phyloP scores from a whole-genome alignment of 352 stramenopile genomes.

The Aphanomyces invadans region DNA sequence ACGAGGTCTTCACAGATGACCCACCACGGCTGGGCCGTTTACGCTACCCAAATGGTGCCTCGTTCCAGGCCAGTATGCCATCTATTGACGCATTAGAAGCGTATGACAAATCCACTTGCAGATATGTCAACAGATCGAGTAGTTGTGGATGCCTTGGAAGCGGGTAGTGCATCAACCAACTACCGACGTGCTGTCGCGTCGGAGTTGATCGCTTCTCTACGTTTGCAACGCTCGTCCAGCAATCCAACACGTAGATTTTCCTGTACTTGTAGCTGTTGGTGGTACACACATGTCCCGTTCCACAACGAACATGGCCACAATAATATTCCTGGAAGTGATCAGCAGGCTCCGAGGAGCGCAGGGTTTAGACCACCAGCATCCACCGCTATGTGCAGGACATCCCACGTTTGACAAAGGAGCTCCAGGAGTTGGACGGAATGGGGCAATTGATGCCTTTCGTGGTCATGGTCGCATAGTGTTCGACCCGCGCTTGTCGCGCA shows the following conservation, averaged over 20 bases:
- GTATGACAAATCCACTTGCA: not conserved
- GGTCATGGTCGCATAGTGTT: no score
- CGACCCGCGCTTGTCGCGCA: no score
- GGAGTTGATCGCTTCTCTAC: not conserved
- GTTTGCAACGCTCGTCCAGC: not conserved
- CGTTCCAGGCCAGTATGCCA: conserved; percentile 1
- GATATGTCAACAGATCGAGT: not conserved
- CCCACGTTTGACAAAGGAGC: not conserved
- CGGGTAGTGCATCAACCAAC: not conserved
- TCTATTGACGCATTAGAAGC: not conserved
- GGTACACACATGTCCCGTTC: not conserved
- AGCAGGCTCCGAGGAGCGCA: conserved; percentile 2
- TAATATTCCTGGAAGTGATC: no score
- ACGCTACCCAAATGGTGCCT: conserved; percentile 1
- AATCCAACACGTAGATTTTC: not conserved
- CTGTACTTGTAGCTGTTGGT: conserved; percentile 1
- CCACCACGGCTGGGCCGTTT: not conserved
- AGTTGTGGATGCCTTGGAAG: not conserved
- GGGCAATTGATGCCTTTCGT: conserved; percentile 5
- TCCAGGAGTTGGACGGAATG: not conserved
- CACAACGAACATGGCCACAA: not conserved
- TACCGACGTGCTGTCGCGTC: not conserved
- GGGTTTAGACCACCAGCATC: conserved; percentile 2
- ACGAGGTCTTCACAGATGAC: not conserved
- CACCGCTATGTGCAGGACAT: not conserved